Conservation (phyloP, 1,284 basidiomycete genomes). For the Cutaneotrichosporon sp. region DNA sequence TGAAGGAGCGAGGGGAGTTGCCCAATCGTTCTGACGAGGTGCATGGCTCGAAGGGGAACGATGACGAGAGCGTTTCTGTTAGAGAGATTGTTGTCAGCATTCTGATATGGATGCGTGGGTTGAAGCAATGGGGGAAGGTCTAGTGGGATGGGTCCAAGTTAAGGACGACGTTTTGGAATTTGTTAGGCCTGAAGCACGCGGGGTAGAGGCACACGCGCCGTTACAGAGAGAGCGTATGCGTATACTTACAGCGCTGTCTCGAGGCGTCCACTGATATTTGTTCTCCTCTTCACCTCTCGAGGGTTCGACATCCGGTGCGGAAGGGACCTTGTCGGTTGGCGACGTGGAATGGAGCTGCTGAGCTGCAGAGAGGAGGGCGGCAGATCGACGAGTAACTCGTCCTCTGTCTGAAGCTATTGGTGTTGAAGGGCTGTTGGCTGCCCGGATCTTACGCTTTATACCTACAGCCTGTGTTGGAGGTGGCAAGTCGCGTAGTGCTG, state of each 20-base stretch:
- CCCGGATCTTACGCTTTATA: constrained; percentile 20
- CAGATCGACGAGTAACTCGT: constrained; percentile 10
- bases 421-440: not conserved
- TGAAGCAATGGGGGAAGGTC: not conserved
- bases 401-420: constrained; percentile 1
- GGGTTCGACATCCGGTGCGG: constrained; percentile 25
- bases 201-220: constrained; percentile 10
- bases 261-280: constrained; percentile 28
- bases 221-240: not conserved
- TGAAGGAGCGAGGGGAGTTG: not conserved
- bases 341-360: constrained; percentile 2
- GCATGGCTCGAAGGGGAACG: constrained; percentile 16
- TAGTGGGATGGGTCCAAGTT: not conserved
- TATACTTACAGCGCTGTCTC: constrained; percentile 17
- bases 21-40: not conserved
- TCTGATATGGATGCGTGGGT: not conserved
- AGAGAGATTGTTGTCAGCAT: not conserved
- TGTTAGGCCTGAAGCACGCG: not conserved
- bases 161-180: not conserved
- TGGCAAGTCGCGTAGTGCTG: constrained; percentile 16
- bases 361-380: constrained; percentile 8
- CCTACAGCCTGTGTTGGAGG: constrained; percentile 12
- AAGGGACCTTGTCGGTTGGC: constrained; percentile 5
- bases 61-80: constrained; percentile 24
- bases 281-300: constrained; percentile 42